Base-by-base conservation (phyloP, 2,329 filamentous ascomycete species). In the Orbilia oligospora region DNA sequence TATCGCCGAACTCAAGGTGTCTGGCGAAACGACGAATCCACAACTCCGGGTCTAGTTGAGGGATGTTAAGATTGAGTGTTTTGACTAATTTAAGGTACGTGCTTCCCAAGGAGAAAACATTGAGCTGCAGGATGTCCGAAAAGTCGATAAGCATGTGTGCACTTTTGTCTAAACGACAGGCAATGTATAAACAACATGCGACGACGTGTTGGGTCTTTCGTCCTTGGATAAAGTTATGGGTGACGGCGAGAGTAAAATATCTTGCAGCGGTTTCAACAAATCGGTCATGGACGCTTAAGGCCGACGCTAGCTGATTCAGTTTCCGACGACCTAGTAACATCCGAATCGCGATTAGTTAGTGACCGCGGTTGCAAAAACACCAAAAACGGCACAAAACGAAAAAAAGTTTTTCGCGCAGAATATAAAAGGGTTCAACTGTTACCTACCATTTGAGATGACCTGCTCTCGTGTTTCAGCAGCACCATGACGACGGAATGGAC, bases 111-210 rank as follows among this genome's bases (percentile, higher is more conserved):
- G 93, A 91, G 85, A 97, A 99, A 24, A 99, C 95, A 81, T 97
- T 97, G 83, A 96, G 90, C 86, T 87, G 86, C n/a, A 91, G 85
- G 49, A 95, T 88, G 83, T 99, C 96, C 12, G 96, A 93, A 83
- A 99, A 90, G 83, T 99, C 96, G 84, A 99, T 98, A 51, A 99
- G 88, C 91, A 99, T 94, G 81, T 91, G 92, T 83, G 96, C 97
- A 24, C 91, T 90, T 51, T 90, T 89, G 79, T 93, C 90, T 68
- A 91, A 90, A 79, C 96, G 90, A 83, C 93, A 97, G 14, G 93
- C 93, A 70, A 93, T 91, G 82, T 98, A 99, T 33, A 99, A 87
- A 83, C 93, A 95, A 30, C 97, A 92, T n/a, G 93, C 93, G 30
- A 93, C 92, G 9, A 98, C 94, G 67, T 92, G 93, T 80, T 92